phyloP scores from a whole-genome alignment of 345 rosid species.

The Eucalyptus curtisii region DNA sequence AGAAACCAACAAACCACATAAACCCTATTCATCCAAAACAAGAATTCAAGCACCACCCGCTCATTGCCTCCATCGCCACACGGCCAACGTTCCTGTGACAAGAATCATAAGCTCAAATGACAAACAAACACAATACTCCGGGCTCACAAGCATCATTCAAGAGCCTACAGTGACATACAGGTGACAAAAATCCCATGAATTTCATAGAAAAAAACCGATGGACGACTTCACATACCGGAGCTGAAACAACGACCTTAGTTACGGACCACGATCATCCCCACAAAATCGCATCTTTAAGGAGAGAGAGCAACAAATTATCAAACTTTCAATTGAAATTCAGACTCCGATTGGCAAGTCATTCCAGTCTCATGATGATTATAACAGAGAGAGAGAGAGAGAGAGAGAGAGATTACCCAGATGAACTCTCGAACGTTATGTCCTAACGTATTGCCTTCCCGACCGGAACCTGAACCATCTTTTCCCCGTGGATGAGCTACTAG shows the following conservation, averaged over 20 bases:
- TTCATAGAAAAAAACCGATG: not conserved
- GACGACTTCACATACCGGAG: not conserved
- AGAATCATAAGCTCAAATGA: not conserved
- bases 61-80: not conserved
- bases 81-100: not conserved
- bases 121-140: not conserved
- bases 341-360: not conserved
- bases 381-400: not conserved
- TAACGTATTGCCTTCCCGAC: not conserved
- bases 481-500: not conserved
- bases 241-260: not conserved
- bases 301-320: not conserved
- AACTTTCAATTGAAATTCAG: not conserved
- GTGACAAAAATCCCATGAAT: not conserved
- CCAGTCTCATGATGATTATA: not conserved
- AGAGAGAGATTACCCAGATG: not conserved
- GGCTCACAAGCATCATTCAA: not conserved
- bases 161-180: not conserved
- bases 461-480: not conserved
- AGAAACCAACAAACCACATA: not conserved
- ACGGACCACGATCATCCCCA: not conserved
- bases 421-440: not conserved
- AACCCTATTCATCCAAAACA: not conserved
- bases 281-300: not conserved
- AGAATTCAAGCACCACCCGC: not conserved